Conservation (phyloP, 1,284 basidiomycete genomes). For the Ustilago hordei region DNA sequence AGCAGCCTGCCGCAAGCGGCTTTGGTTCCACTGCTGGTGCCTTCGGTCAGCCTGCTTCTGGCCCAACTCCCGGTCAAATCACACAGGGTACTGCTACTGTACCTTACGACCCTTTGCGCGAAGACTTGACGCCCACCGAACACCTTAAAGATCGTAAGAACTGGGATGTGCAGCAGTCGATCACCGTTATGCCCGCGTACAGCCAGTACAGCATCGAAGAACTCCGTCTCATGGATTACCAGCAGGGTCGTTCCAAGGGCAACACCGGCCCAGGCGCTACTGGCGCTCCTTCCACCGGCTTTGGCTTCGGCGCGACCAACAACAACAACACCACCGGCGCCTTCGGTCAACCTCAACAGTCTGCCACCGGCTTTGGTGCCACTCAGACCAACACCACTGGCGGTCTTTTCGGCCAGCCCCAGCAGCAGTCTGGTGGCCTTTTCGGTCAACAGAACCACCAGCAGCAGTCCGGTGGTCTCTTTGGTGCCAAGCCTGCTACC, state of each 20-base stretch:
- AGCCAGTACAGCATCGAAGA: slow-evolving; percentile 58
- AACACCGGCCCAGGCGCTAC: slow-evolving; percentile 53
- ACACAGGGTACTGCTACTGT: slow-evolving; percentile 60
- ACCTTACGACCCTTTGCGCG: slow-evolving; percentile 59
- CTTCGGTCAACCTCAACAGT: slow-evolving; percentile 57
- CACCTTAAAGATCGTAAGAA: slow-evolving; percentile 60
- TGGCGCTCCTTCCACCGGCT: slow-evolving; percentile 40
- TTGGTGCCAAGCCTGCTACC: slow-evolving; percentile 65
- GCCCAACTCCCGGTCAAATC: slow-evolving; percentile 37
- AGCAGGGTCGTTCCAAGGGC: slow-evolving; percentile 59
- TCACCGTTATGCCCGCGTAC: slow-evolving; percentile 62
- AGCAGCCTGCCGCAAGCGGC: slow-evolving; percentile 34
- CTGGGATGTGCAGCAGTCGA: slow-evolving; percentile 62
- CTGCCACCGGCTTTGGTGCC: slow-evolving; percentile 52
- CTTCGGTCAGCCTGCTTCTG: slow-evolving; percentile 40
- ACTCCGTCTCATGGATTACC: slow-evolving; percentile 62
- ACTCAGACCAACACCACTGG: slow-evolving; percentile 28
- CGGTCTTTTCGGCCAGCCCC: slow-evolving; percentile 57
- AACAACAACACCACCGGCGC: slow-evolving; percentile 30
- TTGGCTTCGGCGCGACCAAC: slow-evolving; percentile 51
- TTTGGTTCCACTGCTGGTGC: slow-evolving; percentile 44
- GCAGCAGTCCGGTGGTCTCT: slow-evolving; percentile 68
- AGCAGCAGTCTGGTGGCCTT: slow-evolving; percentile 60
- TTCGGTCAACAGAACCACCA: slow-evolving; percentile 69
- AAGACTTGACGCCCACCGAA: slow-evolving; percentile 59